phyloP scores from a whole-genome alignment of 2,329 filamentous ascomycete genomes.

The Xylariaceae sp. region DNA sequence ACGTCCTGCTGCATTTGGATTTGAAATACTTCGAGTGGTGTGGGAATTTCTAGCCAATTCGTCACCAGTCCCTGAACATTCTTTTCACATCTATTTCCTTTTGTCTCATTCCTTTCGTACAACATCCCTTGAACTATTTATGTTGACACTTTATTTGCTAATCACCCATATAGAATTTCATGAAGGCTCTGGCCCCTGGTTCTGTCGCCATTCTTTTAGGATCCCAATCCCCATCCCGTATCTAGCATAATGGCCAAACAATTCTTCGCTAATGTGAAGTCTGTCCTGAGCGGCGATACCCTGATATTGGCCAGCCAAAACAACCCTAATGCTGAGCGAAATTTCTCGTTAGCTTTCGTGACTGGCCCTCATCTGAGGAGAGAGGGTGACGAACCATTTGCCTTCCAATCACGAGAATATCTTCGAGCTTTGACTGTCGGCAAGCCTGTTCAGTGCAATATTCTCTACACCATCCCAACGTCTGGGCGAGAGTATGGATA shows the following conservation, averaged over 20 bases:
- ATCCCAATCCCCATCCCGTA: conserved; percentile 48
- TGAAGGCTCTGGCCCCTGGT: conserved; percentile 21
- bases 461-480: conserved; percentile 86
- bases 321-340: conserved; percentile 83
- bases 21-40: neutral
- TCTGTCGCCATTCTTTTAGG: conserved; percentile 31
- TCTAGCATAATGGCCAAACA: conserved; percentile 47
- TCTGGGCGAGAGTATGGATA: conserved; percentile 88
- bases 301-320: conserved; percentile 81
- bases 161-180: conserved; percentile 29
- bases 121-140: neutral
- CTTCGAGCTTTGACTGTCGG: conserved; percentile 84
- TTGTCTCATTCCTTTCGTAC: neutral
- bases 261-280: conserved; percentile 82
- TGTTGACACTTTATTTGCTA: conserved; percentile 15
- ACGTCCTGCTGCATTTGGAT: neutral
- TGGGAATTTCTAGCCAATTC: neutral
- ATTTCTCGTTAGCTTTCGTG: conserved; percentile 89
- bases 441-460: conserved; percentile 82
- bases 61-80: neutral
- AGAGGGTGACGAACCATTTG: conserved; percentile 90
- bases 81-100: neutral
- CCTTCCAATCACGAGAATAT: conserved; percentile 93
- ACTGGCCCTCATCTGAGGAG: conserved; percentile 84
- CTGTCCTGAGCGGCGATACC: conserved; percentile 91